Conservation (phyloP, 352 stramenopile species). For the Phytophthora pistaciae region DNA sequence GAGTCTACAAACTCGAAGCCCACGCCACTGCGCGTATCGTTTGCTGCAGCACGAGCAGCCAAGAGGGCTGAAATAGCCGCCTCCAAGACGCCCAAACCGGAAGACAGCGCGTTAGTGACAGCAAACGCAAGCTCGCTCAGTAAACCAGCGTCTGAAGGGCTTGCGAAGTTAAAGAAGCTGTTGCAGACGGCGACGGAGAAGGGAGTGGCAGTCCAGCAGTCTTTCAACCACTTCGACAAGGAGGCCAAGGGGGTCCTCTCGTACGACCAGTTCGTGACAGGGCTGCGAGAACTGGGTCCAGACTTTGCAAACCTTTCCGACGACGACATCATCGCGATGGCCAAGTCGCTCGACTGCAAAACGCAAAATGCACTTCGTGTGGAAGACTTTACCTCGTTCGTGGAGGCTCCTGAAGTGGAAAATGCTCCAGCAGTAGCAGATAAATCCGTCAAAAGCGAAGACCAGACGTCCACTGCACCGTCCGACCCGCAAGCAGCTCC, state of each 20-base stretch:
- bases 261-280: conserved; percentile 61
- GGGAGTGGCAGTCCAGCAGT: conserved; percentile 57
- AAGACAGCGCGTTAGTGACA: neutral
- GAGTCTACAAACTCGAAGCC: conserved; percentile 5
- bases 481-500: neutral
- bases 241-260: conserved; percentile 63
- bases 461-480: neutral
- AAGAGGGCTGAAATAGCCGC: conserved; percentile 26
- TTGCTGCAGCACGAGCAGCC: conserved; percentile 39
- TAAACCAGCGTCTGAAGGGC: conserved; percentile 15
- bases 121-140: neutral
- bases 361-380: conserved; percentile 43
- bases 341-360: conserved; percentile 43
- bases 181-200: conserved; percentile 52
- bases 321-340: conserved; percentile 44
- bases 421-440: neutral
- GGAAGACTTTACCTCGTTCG: conserved; percentile 52
- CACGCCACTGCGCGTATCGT: conserved; percentile 27
- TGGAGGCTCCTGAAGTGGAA: conserved; percentile 4
- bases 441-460: conserved; percentile 1
- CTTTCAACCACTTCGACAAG: conserved; percentile 87
- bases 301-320: conserved; percentile 48
- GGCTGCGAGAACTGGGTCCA: conserved; percentile 47
- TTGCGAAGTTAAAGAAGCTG: conserved; percentile 58
- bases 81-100: neutral